phyloP scores from a whole-genome alignment of 495 filamentous ascomycete species.

The Hyphodiscus hymeniophilus region DNA sequence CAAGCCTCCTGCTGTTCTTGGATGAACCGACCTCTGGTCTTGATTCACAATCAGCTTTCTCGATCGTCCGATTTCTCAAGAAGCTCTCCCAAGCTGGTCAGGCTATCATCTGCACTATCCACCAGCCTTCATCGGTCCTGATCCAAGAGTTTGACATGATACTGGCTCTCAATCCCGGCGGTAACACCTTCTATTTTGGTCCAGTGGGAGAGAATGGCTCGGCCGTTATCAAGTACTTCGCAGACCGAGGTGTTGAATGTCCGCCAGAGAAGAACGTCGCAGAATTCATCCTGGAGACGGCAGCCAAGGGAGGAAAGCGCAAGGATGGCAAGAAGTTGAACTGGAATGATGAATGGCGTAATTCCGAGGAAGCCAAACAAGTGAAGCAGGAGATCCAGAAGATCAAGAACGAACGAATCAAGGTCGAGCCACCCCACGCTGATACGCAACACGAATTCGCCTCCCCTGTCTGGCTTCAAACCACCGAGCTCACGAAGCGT shows the following conservation, averaged over 20 bases:
- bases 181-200: conserved; percentile 69
- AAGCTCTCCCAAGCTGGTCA: conserved; percentile 73
- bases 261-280: conserved; percentile 56
- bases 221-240: conserved; percentile 60
- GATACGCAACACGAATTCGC: conserved; percentile 38
- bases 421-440: conserved; percentile 26
- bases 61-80: conserved; percentile 74
- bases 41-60: conserved; percentile 76
- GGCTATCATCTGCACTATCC: conserved; percentile 75
- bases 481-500: conserved; percentile 29
- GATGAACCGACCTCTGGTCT: conserved; percentile 80
- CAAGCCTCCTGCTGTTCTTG: conserved; percentile 70
- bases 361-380: conserved; percentile 44
- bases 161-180: conserved; percentile 59
- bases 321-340: conserved; percentile 45
- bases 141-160: conserved; percentile 73
- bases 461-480: conserved; percentile 28
- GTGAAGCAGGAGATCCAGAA: conserved; percentile 52
- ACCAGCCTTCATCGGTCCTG: conserved; percentile 60
- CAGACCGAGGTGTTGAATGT: conserved; percentile 49
- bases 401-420: conserved; percentile 47
- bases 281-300: conserved; percentile 79
- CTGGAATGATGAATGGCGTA: conserved; percentile 68
- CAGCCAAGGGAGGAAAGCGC: conserved; percentile 49
- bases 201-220: conserved; percentile 56